Conservation (phyloP, 345 rosid genomes). For the Litchi chinensis region DNA sequence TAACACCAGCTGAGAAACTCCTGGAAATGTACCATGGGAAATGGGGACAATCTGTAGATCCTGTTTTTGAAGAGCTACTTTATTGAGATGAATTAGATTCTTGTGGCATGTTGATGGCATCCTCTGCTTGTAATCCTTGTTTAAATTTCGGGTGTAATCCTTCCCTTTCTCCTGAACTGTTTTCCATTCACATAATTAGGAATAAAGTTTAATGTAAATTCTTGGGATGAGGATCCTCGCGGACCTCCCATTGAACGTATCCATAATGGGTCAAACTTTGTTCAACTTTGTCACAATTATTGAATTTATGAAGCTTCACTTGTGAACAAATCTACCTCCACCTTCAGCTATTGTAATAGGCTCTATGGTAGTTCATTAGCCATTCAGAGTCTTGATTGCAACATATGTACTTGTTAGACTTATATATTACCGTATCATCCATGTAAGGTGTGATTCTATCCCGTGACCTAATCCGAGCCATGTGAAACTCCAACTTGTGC, state of each 20-base stretch:
- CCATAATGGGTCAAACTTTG: neutral
- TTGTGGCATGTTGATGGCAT: constrained; percentile 1
- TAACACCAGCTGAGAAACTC: constrained; percentile 87
- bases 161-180: constrained; percentile 2
- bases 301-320: neutral
- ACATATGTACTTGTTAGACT: neutral
- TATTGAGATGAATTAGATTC: constrained; percentile 40
- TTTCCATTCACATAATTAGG: neutral
- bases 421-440: neutral
- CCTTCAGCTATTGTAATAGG: neutral
- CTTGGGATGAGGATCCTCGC: constrained; percentile 19
- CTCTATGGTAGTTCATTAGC: neutral
- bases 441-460: neutral
- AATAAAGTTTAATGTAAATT: constrained; percentile 29
- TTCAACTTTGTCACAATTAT: neutral
- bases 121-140: neutral
- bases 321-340: neutral
- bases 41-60: constrained; percentile 81
- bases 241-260: constrained; percentile 8
- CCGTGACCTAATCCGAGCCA: neutral
- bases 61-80: constrained; percentile 78
- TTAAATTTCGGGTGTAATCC: constrained; percentile 15
- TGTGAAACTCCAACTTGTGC: constrained; percentile 17
- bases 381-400: neutral
- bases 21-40: constrained; percentile 79